These are phyloP conservation scores for Colletotrichum noveboracense DNA, from an alignment of 2,329 filamentous ascomycete genomes.

Conservation along the genomic window DNA sequence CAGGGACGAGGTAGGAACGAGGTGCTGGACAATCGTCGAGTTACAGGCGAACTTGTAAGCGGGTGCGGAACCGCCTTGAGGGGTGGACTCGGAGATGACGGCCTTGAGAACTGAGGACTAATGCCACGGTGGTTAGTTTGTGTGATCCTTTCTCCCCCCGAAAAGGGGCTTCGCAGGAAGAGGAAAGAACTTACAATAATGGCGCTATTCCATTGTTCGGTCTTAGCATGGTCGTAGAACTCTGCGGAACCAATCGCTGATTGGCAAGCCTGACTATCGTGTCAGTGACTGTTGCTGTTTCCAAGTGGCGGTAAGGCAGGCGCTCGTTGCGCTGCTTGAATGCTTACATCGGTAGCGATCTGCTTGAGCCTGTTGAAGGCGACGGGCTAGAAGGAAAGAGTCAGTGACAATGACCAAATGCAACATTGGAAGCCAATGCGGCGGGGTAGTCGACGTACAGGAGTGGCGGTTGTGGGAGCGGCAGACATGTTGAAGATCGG, in stretches of 20 bases:
- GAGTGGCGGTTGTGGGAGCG: not conserved
- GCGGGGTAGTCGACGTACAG: not conserved
- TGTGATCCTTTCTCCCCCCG: not conserved
- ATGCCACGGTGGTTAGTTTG: not conserved
- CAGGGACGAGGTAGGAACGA: slow-evolving; percentile 69
- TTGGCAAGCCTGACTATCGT: slow-evolving; percentile 73
- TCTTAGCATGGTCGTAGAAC: slow-evolving; percentile 86
- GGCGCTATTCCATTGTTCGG: slow-evolving; percentile 85
- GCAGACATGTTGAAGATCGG: not conserved
- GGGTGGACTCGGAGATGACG: slow-evolving; percentile 76
- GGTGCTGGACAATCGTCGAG: slow-evolving; percentile 97
- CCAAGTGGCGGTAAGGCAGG: not conserved
- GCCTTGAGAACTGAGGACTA: slow-evolving; percentile 79
- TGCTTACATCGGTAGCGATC: slow-evolving; percentile 81
- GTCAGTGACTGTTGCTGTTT: slow-evolving; percentile 19
- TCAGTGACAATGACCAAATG: not conserved
- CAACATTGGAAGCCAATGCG: not conserved
- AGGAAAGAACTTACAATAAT: slow-evolving; percentile 75
- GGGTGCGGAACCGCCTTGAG: slow-evolving; percentile 61
- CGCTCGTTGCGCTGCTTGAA: not conserved
- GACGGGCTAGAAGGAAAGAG: slow-evolving; percentile 64
- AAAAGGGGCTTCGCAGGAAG: not conserved
- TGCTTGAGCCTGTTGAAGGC: slow-evolving; percentile 79
- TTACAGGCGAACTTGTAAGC: slow-evolving; percentile 95
- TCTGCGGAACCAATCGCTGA: slow-evolving; percentile 75